Evolutionary conservation across 805 yeast species (phyloP), one percentile per base, ranked within the genome.

Genomic region (Kluyveromyces lactis): DNA sequence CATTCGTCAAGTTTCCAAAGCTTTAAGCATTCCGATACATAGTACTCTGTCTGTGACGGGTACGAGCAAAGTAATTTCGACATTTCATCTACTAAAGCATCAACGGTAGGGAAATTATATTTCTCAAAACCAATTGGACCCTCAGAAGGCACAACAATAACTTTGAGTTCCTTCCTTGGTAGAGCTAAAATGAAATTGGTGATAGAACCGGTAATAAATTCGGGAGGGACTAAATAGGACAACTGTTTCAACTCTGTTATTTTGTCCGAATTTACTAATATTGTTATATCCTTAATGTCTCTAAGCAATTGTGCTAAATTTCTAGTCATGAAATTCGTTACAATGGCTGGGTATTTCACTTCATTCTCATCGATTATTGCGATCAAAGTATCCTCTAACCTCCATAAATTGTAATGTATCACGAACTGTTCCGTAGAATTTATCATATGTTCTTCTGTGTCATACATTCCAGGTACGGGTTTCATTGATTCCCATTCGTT

Each of bases 61-160:
- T 34, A 34, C 5, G 30, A 24, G 21, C 37, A 34, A 11, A 34
- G 21, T n/a, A 34, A 21, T 13, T 7, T 13, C 4, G 37, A 34
- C 37, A 34, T 34, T 12, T 34, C 21, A 15, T 34, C 37, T 4
- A 34, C 21, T 16, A 34, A 26, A 5, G 21, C 30, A 23, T 56
- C 53, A 50, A 61, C 53, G 3, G 53, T 41, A 2, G 42, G 45
- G 17, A 49, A 19, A 3, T 56, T 69, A 8, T 75, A 55, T 47
- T 72, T 77, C 46, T 78, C 83, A 53, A 64, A 75, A 2, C 81
- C 81, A 2, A 71, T 63, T 16, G 74, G 78, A 4, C 85, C 85
- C 56, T 78, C 84, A 31, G 81, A 69, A 44, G 77, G 75, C 33
- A 58, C 43, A 38, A 56, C 27, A 42, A 46, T 7, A 2, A 34